Percentiles rank a stretch among this genome's conserved stretches.
These are phyloP conservation scores for Aureococcus anophagefferens DNA, from an alignment of 108 stramenopile species.

Conservation along the genomic window DNA sequence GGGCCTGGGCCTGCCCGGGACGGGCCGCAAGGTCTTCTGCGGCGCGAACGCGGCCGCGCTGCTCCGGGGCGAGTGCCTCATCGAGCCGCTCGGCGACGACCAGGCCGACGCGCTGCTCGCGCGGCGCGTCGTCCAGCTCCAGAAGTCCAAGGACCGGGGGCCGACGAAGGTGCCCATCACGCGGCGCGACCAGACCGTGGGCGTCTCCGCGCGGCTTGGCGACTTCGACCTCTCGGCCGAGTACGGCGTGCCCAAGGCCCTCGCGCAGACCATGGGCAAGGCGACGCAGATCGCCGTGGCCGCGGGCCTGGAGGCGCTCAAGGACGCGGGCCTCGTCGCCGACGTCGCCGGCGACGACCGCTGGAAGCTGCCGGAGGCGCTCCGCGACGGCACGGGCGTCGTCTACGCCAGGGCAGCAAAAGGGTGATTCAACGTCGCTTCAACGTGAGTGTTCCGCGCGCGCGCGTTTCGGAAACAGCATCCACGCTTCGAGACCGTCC, in stretches of 20 bases:
- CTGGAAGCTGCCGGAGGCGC: constrained; percentile 77
- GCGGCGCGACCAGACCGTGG: constrained; percentile 54
- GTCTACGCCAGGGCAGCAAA: too few relatives aligned
- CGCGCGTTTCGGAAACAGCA: too few relatives aligned
- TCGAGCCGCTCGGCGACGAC: constrained; percentile 53
- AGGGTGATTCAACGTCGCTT: too few relatives aligned
- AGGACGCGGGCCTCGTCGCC: constrained; percentile 75
- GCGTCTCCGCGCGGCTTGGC: constrained; percentile 79
- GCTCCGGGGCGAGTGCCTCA: constrained; percentile 66
- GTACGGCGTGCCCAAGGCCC: constrained; percentile 74
- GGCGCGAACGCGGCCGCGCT: constrained; percentile 61
- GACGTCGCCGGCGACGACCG: constrained; percentile 59
- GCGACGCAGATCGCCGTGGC: constrained; percentile 90
- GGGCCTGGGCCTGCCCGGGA: constrained; percentile 78
- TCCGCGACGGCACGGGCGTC: constrained; percentile 84
- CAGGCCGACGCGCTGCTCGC: constrained; percentile 67
- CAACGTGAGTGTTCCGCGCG: too few relatives aligned
- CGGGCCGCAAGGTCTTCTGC: constrained; percentile 51
- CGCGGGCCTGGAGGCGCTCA: constrained; percentile 85
- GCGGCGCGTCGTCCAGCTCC: constrained; percentile 80
- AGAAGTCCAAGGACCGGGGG: constrained; percentile 57
- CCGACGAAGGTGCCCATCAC: constrained; percentile 45
- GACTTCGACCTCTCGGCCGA: constrained; percentile 52
- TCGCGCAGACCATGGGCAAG: constrained; percentile 88
- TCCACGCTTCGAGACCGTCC: too few relatives aligned